Conservation (phyloP, 2,329 filamentous ascomycete species). For the Bipolaris bicolor region DNA sequence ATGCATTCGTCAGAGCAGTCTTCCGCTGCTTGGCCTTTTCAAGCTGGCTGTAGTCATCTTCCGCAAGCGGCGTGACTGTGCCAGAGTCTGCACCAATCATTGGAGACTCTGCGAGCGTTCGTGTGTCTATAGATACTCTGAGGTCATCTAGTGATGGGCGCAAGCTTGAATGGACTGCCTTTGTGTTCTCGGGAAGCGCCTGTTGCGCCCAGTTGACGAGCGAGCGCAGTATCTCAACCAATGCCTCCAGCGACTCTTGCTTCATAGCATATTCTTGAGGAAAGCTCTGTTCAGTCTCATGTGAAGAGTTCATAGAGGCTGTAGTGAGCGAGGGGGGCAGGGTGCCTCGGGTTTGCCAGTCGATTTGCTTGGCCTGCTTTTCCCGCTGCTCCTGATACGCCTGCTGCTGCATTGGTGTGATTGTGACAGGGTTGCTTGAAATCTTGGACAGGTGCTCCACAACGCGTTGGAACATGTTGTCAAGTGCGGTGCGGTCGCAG, state of each 20-base stretch:
- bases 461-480: constrained; percentile 94
- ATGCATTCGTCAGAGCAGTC: constrained; percentile 86
- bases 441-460: constrained; percentile 93
- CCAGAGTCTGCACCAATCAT: constrained; percentile 59
- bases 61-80: constrained; percentile 55
- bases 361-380: constrained; percentile 65
- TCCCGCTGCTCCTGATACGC: constrained; percentile 80
- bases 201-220: constrained; percentile 92
- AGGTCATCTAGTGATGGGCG: constrained; percentile 64
- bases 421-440: constrained; percentile 76
- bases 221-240: constrained; percentile 87
- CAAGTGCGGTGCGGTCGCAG: constrained; percentile 87
- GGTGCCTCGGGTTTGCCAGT: constrained; percentile 87
- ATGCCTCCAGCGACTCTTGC: constrained; percentile 81
- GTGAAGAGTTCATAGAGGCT: constrained; percentile 67
- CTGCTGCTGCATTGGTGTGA: constrained; percentile 80
- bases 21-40: constrained; percentile 94
- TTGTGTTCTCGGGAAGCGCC: constrained; percentile 57
- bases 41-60: constrained; percentile 93
- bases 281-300: constrained; percentile 70
- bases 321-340: constrained; percentile 86
- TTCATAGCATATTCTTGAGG: constrained; percentile 93
- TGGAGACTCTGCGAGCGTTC: constrained; percentile 64
- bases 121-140: constrained; percentile 78
- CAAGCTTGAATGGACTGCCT: constrained; percentile 52